These are phyloP conservation scores for Aspergillus viridinutans DNA, from an alignment of 2,329 filamentous ascomycete genomes.

Conservation along the genomic window DNA sequence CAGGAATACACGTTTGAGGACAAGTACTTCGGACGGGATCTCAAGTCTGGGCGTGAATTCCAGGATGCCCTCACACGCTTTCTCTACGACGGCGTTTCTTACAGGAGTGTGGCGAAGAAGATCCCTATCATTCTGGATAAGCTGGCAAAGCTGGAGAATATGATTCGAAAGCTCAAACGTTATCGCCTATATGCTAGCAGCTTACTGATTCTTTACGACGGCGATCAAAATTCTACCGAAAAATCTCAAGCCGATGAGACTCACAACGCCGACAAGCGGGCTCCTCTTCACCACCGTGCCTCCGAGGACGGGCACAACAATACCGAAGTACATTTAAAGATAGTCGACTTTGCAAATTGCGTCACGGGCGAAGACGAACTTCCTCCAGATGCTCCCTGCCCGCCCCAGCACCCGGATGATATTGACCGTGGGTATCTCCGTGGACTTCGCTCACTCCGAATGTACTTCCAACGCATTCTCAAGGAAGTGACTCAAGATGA, in stretches of 20 bases:
- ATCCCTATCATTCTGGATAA: conserved; percentile 86
- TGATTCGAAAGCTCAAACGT: conserved; percentile 72
- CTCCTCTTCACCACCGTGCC: conserved; percentile 28
- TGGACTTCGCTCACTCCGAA: conserved; percentile 70
- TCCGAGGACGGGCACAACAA: conserved; percentile 37
- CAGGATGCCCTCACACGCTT: conserved; percentile 84
- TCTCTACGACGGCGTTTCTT: conserved; percentile 81
- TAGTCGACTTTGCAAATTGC: conserved; percentile 98
- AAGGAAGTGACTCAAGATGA: conserved; percentile 60
- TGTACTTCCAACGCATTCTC: conserved; percentile 85
- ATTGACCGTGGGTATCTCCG: conserved; percentile 87
- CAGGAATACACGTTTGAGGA: conserved; percentile 92
- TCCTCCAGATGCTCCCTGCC: conserved; percentile 61
- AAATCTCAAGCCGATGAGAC: conserved; percentile 18
- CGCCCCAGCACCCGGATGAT: conserved; percentile 72
- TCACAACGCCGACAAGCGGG: conserved; percentile 26
- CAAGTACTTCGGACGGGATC: conserved; percentile 89
- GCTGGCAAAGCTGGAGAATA: conserved; percentile 74
- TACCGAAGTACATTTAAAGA: conserved; percentile 70
- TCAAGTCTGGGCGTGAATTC: conserved; percentile 85
- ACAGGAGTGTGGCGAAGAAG: conserved; percentile 74
- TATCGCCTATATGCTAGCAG: conserved; percentile 96
- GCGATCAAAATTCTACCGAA: conserved; percentile 46
- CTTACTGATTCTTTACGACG: conserved; percentile 92
- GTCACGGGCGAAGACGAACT: conserved; percentile 76